Base-by-base conservation (phyloP, 768 basidiomycete genomes). In the Strobilomyces confusus region DNA sequence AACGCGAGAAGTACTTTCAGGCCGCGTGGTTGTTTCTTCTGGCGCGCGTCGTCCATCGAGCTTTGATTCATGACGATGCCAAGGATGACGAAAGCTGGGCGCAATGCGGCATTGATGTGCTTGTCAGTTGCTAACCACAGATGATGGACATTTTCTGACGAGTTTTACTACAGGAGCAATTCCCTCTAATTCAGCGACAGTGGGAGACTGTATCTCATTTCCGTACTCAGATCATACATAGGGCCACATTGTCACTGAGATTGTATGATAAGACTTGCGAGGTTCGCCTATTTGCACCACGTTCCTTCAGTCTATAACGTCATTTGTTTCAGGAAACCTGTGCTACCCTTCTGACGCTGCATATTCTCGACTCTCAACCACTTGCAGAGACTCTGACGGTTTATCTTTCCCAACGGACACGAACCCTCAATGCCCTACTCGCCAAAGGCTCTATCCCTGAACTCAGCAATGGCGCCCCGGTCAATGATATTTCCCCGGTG, bases 151-250 rank as follows among this genome's bases (percentile, higher is more conserved):
- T 37, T 26, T 29, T 8, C 32, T 57, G 36, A 57, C 42, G 26
- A 14, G 15, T 11, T 40, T 34, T 38, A 5, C 38, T 43, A 15
- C 63, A 94, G 92, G 81, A 82, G 44, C 90, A 94, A 69, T 87
- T 95, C 58, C 92, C 94, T 25, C 74, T 98, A 5, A 82, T 92
- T 4, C 88, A 92, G 59, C 85, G 92, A 33, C 95, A 98, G 70
- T 98, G 94, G 95, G 95, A 95, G 52, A 78, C 82, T 1, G 82
- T 98, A 9, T 82, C 84, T 5, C 90, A 89, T 58, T 92, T 95
- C 65, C 85, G 92, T 41, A 75, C 86, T 1, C 93, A 95, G 63
- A 95, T 98, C 57, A 81, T 89, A 20, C 89, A 94, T 60, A 86
- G 84, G 63, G 89, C 94, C n/a, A 92, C 86, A 0, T 67, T 89